Percentiles rank a stretch among this genome's conserved stretches.
These are phyloP conservation scores for Domatiomyces globalis DNA, from an alignment of 2,329 filamentous ascomycete species.

Conservation along the genomic window DNA sequence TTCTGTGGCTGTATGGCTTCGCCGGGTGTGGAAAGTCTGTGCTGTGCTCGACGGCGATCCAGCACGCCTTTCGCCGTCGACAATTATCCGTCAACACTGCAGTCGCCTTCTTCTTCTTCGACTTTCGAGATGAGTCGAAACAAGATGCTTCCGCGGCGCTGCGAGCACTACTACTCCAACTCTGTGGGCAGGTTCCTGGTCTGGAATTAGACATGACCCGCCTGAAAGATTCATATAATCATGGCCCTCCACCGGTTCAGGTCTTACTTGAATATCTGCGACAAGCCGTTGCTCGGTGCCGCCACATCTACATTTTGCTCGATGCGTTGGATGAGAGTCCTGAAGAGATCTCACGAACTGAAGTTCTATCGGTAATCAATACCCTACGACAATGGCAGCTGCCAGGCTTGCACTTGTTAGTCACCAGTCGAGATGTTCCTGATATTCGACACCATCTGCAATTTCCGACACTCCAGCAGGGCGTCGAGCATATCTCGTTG, in stretches of 20 bases:
- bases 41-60: constrained; percentile 20
- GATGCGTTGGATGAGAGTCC: constrained; percentile 18
- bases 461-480: background rate
- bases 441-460: constrained; percentile 12
- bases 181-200: constrained; percentile 10
- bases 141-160: constrained; percentile 15
- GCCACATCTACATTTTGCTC: constrained; percentile 15
- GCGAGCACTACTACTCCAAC: constrained; percentile 19
- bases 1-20: constrained; percentile 21
- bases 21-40: constrained; percentile 22
- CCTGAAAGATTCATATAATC: constrained; percentile 6
- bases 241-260: constrained; percentile 6
- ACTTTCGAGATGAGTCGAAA: constrained; percentile 18
- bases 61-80: constrained; percentile 10
- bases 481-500: background rate
- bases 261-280: constrained; percentile 10
- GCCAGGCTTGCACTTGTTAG: constrained; percentile 10
- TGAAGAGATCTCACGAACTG: constrained; percentile 3
- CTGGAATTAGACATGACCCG: constrained; percentile 10
- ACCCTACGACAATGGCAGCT: constrained; percentile 9
- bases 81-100: constrained; percentile 3
- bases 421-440: constrained; percentile 13
- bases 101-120: constrained; percentile 19
- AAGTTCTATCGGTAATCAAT: constrained; percentile 6
- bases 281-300: constrained; percentile 4